Evolutionary conservation across 163 green algal species (phyloP), one percentile per base, ranked within the genome.

Genomic region (Volvox carteri): DNA sequence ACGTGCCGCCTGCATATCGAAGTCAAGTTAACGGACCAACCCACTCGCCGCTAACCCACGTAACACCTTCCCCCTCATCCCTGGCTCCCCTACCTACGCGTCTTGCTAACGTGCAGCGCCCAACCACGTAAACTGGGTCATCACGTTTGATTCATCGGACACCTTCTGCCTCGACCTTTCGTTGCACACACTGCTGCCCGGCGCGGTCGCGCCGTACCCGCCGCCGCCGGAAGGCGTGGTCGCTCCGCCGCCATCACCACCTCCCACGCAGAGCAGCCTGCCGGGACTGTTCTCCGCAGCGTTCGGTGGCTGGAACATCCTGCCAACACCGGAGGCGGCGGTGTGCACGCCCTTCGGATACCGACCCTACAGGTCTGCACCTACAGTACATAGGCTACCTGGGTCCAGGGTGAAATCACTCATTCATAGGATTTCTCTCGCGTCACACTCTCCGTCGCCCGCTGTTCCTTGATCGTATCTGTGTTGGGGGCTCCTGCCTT

Each of bases 281-380:
- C 7, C 62, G 42, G 19, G 81, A 16, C 83, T 88, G 1, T 88
- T 89, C 39, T 14, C 37, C 0, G 4, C 37, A 1, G 84, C 84
- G 4, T 89, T 89, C 70, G 84, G 84, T 39, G 70, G 84, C 28
- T 89, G 68, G 44, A 46, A 48, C 1, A 3, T 30, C 3, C 23
- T 89, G 52, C 28, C n/a, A 19, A 11, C 6, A 3, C 9, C 54
- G 0, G 72, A 67, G 54, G 84, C 52, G 0, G 35, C 21, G 0
- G 84, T 84, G 30, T 89, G 84, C 84, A 77, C 72, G 52, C 72
- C 84, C 4, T 50, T 77, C 9, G 84, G 72, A n/a, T 89, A 89
- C 72, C 60, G 6, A 2, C 70, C 84, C 28, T 78, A 78, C 80
- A 78, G 78, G 78, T 86, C 11, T 62, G 78, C 33, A 39, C 25